Evolutionary conservation across 1,284 basidiomycete species (phyloP).

Genomic region (Malassezia sp.): DNA sequence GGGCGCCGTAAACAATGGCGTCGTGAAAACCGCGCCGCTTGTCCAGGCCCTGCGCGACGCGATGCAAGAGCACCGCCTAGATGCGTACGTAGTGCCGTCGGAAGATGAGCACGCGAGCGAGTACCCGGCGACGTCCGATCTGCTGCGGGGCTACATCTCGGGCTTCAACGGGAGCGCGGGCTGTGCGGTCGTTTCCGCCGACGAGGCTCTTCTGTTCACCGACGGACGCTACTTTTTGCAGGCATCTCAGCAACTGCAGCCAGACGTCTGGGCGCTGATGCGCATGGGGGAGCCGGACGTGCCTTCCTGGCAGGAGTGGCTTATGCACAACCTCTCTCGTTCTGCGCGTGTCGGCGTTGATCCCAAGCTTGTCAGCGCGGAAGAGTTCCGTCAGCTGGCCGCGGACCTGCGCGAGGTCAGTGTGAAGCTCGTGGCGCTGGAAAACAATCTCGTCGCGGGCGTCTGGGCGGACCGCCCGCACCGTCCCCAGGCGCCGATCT

Average conservation of each 20-base stretch:
- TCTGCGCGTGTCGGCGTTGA: conserved; percentile 36
- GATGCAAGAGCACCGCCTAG: conserved; percentile 26
- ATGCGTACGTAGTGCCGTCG: conserved; percentile 46
- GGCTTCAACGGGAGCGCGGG: conserved; percentile 89
- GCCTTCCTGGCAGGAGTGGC: conserved; percentile 62
- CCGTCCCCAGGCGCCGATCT: conserved; percentile 61
- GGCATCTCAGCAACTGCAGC: conserved; percentile 75
- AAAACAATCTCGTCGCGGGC: conserved; percentile 67
- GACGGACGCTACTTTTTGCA: conserved; percentile 91
- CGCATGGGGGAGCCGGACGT: conserved; percentile 66
- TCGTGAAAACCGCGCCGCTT: conserved; percentile 32
- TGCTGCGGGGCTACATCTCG: conserved; percentile 73
- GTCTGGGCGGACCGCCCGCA: conserved; percentile 68
- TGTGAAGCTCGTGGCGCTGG: conserved; percentile 40
- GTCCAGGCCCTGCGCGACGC: conserved; percentile 29
- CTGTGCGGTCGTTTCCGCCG: conserved; percentile 59
- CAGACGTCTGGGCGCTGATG: conserved; percentile 77
- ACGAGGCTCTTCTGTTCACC: conserved; percentile 59
- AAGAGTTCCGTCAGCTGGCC: conserved; percentile 39
- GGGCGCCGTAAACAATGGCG: conserved; percentile 38
- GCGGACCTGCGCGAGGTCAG: conserved; percentile 21
- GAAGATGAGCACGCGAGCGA: conserved; percentile 68
- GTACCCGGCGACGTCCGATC: conserved; percentile 57
- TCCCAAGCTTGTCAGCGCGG: conserved; percentile 33
- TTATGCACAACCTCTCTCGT: conserved; percentile 23